These are phyloP conservation scores for Aspergillus carbonarius DNA, from an alignment of 2,329 filamentous ascomycete genomes.

Conservation along the genomic window DNA sequence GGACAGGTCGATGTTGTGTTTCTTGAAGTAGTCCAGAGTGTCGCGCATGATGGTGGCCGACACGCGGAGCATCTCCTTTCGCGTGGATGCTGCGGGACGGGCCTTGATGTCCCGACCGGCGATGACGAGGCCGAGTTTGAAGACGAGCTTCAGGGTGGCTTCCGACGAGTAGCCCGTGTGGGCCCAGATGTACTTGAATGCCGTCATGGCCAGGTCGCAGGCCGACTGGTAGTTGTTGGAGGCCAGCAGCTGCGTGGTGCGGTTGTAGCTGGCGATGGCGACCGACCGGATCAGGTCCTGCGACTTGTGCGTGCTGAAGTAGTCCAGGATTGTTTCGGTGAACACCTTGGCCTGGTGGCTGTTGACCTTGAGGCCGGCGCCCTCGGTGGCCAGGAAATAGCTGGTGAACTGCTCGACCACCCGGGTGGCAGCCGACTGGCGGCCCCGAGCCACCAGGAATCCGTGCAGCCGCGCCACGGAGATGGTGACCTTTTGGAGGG, in stretches of 20 bases:
- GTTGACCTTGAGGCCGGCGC: constrained; percentile 24
- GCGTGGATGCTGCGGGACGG: constrained; percentile 31
- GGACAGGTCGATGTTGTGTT: constrained; percentile 46
- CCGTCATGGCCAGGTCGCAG: constrained; percentile 32
- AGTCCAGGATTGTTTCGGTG: constrained; percentile 30
- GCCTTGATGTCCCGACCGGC: constrained; percentile 39
- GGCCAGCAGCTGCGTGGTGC: constrained; percentile 31
- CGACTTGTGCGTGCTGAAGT: constrained; percentile 36
- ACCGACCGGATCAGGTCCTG: constrained; percentile 38
- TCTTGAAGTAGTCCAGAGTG: constrained; percentile 41
- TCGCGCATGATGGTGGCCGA: constrained; percentile 44
- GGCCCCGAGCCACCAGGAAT: constrained; percentile 30
- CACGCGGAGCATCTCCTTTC: constrained; percentile 42
- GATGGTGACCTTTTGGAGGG: constrained; percentile 38
- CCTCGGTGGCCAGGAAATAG: constrained; percentile 36
- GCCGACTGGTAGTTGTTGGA: constrained; percentile 30
- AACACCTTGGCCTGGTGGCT: constrained; percentile 30
- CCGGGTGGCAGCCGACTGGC: constrained; percentile 18
- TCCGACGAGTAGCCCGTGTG: constrained; percentile 31
- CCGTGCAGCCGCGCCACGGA: constrained; percentile 34
- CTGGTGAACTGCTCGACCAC: constrained; percentile 31
- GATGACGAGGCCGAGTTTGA: constrained; percentile 35
- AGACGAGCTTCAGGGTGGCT: constrained; percentile 35
- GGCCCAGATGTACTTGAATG: constrained; percentile 36
- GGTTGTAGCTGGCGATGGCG: constrained; percentile 34